Conservation (phyloP, 2,329 filamentous ascomycete genomes). For the Monosporascus sp. region DNA sequence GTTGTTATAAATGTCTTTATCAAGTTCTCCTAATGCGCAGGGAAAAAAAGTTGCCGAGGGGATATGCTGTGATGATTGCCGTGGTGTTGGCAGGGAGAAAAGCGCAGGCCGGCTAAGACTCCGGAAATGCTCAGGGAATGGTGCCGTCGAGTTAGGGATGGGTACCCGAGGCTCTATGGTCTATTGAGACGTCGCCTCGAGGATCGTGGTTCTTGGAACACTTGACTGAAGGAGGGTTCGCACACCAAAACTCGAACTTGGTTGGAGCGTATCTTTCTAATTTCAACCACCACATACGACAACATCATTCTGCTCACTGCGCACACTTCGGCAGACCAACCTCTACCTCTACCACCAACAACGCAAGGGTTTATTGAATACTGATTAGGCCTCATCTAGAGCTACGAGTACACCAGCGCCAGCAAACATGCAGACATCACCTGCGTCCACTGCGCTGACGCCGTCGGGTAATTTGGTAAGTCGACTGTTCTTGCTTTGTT, state of each 20-base stretch:
- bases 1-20: conserved; percentile 15
- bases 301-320: too few species aligned
- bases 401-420: conserved; percentile 7
- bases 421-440: conserved; percentile 18
- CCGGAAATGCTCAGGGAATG: too few species aligned
- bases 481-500: conserved; percentile 2
- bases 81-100: too few species aligned
- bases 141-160: too few species aligned
- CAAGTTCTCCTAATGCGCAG: conserved; percentile 1
- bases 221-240: too few species aligned
- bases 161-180: neutral
- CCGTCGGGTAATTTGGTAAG: conserved; percentile 26
- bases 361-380: neutral
- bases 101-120: too few species aligned
- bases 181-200: neutral
- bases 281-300: neutral
- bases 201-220: too few species aligned
- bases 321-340: neutral
- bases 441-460: conserved; percentile 24
- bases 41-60: neutral
- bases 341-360: neutral
- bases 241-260: too few species aligned
- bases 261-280: too few species aligned
- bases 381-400: conserved; percentile 9
- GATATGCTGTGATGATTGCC: neutral